phyloP scores from a whole-genome alignment of 2,329 filamentous ascomycete genomes.

The Pyricularia grisea region DNA sequence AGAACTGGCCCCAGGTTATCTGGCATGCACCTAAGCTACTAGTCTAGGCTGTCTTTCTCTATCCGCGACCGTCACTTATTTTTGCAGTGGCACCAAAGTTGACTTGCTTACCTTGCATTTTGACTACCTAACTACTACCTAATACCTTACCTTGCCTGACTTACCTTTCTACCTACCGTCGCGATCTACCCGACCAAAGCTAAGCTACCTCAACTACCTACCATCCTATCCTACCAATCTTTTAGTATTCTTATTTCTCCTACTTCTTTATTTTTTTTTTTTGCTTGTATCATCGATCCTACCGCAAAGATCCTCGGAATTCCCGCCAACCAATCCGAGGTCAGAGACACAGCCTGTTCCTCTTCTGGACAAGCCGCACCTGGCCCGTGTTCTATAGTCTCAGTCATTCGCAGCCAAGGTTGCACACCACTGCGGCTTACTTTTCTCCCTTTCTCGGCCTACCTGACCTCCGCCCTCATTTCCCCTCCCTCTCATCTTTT shows the following conservation, averaged over 20 bases:
- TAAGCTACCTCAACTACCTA: background rate
- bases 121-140: background rate
- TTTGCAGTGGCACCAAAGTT: background rate
- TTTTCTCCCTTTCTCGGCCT: background rate
- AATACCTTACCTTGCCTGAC: background rate
- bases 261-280: no score
- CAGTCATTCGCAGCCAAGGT: conserved; percentile 1
- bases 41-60: background rate
- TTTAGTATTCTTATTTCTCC: background rate
- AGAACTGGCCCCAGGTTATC: background rate
- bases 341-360: background rate
- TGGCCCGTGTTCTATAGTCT: conserved; percentile 1
- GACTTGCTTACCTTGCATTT: background rate
- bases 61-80: background rate
- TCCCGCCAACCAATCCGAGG: background rate
- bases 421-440: background rate
- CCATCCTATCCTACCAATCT: background rate
- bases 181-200: background rate
- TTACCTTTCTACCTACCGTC: background rate
- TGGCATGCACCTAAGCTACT: background rate
- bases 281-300: background rate
- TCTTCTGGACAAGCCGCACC: background rate
- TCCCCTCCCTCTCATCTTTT: background rate
- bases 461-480: background rate
- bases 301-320: background rate